Evolutionary conservation across 768 basidiomycete genomes (phyloP).

Genomic region (Ramaria sp.): DNA sequence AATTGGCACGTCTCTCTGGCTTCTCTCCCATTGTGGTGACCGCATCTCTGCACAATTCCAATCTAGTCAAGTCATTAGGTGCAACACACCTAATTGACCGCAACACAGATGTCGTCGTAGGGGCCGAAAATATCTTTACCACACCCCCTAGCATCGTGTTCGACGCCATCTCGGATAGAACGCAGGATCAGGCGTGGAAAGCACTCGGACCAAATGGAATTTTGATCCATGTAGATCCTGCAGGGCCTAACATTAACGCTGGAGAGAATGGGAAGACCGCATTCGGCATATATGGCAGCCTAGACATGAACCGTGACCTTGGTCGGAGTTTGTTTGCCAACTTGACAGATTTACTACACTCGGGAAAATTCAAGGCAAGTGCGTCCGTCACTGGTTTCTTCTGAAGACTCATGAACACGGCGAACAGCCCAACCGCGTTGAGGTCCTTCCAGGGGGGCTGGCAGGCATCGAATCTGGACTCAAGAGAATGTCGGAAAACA

Average conservation of each 20-base stretch:
- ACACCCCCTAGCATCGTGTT: slow-evolving; percentile 15
- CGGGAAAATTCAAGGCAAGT: too few species aligned
- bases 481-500: too few species aligned
- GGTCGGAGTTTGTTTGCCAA: slow-evolving; percentile 5
- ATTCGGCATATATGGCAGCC: slow-evolving; percentile 4
- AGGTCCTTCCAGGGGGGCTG: too few species aligned
- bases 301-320: slow-evolving; percentile 9
- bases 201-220: slow-evolving; percentile 28
- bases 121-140: slow-evolving; percentile 13
- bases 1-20: slow-evolving; percentile 30
- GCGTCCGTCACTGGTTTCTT: too few species aligned
- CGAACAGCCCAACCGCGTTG: too few species aligned
- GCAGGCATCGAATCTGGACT: too few species aligned
- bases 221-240: slow-evolving; percentile 12
- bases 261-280: slow-evolving; percentile 9
- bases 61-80: slow-evolving; percentile 23
- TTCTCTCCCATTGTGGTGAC: slow-evolving; percentile 27
- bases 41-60: slow-evolving; percentile 26
- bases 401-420: too few species aligned
- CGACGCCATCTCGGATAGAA: slow-evolving; percentile 25
- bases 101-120: background rate
- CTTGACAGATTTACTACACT: too few species aligned
- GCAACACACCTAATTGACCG: slow-evolving; percentile 27
- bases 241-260: background rate
- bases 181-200: slow-evolving; percentile 27